Percentiles rank a stretch among this genome's conserved stretches.
phyloP scores from a whole-genome alignment of 176 grass and related monocot species.

The Ampelocalamus luodianensis region DNA sequence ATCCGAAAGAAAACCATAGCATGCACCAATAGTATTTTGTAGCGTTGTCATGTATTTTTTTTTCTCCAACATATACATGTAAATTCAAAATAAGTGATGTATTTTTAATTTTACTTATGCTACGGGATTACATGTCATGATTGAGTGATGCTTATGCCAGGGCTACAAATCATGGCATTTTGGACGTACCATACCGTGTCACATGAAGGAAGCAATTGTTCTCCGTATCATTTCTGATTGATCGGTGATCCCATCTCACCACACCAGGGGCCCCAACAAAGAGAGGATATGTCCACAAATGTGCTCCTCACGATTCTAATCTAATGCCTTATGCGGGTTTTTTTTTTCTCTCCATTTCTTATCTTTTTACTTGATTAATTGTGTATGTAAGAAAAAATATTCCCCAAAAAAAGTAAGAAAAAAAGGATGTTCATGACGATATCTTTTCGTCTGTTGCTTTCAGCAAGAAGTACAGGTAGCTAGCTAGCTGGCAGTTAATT shows the following conservation, averaged over 20 bases:
- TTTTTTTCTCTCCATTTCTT: background rate
- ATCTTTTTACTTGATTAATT: background rate
- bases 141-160: background rate
- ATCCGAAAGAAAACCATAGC: background rate
- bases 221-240: background rate
- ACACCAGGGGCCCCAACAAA: background rate
- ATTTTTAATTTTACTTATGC: background rate
- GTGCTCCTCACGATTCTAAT: background rate
- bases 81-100: too few relatives aligned
- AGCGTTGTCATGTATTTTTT: too few relatives aligned
- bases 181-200: background rate
- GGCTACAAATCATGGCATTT: background rate
- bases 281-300: slow-evolving; percentile 7
- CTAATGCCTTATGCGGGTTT: background rate
- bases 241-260: background rate
- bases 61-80: background rate
- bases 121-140: background rate
- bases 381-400: too few relatives aligned
- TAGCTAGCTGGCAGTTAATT: background rate
- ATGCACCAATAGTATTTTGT: background rate
- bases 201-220: background rate
- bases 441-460: background rate
- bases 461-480: background rate
- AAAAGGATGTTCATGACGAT: background rate
- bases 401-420: too few relatives aligned